phyloP scores from a whole-genome alignment of 2,329 filamentous ascomycete genomes.

The Ceratocystis smalleyi region DNA sequence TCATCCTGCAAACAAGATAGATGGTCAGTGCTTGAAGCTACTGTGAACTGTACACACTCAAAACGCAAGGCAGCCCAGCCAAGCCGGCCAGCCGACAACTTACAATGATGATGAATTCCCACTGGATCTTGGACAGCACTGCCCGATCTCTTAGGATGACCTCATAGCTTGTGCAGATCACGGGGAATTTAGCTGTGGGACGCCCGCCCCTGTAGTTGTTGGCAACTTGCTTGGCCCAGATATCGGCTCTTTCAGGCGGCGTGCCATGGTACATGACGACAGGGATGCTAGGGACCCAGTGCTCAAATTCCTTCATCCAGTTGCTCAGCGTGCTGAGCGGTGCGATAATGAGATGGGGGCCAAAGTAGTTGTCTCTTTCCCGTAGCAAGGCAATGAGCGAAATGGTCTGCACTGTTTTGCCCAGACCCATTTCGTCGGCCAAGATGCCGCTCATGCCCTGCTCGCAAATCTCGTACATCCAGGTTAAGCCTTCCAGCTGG shows the following conservation, averaged over 20 bases:
- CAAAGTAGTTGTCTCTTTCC: slow-evolving; percentile 67
- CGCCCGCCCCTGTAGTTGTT: slow-evolving; percentile 45
- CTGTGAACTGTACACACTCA: not conserved
- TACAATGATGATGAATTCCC: slow-evolving; percentile 95
- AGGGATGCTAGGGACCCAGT: slow-evolving; percentile 79
- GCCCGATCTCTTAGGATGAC: slow-evolving; percentile 86
- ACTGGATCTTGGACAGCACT: slow-evolving; percentile 66
- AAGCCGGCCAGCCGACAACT: slow-evolving; percentile 21
- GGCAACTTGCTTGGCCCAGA: slow-evolving; percentile 59
- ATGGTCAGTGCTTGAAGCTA: slow-evolving; percentile 1
- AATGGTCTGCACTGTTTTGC: slow-evolving; percentile 86
- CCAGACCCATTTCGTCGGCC: slow-evolving; percentile 85
- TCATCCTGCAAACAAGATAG: slow-evolving; percentile 49
- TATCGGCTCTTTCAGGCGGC: slow-evolving; percentile 56
- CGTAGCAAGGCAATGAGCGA: slow-evolving; percentile 73
- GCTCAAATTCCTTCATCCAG: slow-evolving; percentile 86
- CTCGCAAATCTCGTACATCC: slow-evolving; percentile 69
- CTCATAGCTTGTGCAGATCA: slow-evolving; percentile 90
- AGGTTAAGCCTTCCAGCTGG: slow-evolving; percentile 84
- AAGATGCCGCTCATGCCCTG: slow-evolving; percentile 85
- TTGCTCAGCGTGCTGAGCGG: slow-evolving; percentile 86
- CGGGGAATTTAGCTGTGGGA: slow-evolving; percentile 49
- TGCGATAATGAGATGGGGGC: slow-evolving; percentile 80
- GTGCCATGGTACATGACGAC: slow-evolving; percentile 83
- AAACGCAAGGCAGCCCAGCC: not conserved